Conservation (phyloP, 192 early-diverging fungal genomes). For the Backusella circina region DNA sequence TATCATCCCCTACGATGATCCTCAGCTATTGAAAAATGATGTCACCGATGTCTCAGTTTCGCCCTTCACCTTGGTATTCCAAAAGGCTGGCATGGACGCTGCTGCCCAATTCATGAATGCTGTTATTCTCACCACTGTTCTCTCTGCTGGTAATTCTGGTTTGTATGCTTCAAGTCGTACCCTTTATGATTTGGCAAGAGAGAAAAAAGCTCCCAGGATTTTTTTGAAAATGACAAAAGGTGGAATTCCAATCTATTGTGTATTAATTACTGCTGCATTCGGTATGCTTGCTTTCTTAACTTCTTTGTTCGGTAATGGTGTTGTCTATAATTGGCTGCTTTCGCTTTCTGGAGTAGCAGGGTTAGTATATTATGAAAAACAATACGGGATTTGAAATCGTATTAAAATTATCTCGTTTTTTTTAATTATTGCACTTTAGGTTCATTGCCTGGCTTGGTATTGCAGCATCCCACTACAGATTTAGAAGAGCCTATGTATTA, state of each 20-base stretch:
- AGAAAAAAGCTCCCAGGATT: slow-evolving; percentile 59
- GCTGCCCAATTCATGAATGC: slow-evolving; percentile 67
- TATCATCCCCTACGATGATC: slow-evolving; percentile 60
- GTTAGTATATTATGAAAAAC: background rate
- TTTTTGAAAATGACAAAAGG: slow-evolving; percentile 41
- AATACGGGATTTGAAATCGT: background rate
- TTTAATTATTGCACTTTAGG: slow-evolving; percentile 29
- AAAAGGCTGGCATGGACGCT: slow-evolving; percentile 47
- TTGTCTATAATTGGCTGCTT: slow-evolving; percentile 64
- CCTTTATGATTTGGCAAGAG: slow-evolving; percentile 53
- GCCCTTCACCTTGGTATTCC: slow-evolving; percentile 68
- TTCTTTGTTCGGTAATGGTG: slow-evolving; percentile 45
- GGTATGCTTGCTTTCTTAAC: slow-evolving; percentile 60
- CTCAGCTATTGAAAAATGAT: slow-evolving; percentile 38
- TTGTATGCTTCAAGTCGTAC: slow-evolving; percentile 69
- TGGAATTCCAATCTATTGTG: slow-evolving; percentile 62
- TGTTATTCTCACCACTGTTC: slow-evolving; percentile 62
- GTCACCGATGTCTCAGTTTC: slow-evolving; percentile 43
- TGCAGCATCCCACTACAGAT: slow-evolving; percentile 77
- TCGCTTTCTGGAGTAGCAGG: slow-evolving; percentile 67
- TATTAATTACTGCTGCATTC: slow-evolving; percentile 52
- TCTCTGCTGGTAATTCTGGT: slow-evolving; percentile 74
- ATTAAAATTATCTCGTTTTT: background rate
- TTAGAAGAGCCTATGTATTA: slow-evolving; percentile 72
- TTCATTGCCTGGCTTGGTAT: slow-evolving; percentile 89